Evolutionary conservation across 176 grass and related monocot species (phyloP).

Genomic region (Musa itinerans): DNA sequence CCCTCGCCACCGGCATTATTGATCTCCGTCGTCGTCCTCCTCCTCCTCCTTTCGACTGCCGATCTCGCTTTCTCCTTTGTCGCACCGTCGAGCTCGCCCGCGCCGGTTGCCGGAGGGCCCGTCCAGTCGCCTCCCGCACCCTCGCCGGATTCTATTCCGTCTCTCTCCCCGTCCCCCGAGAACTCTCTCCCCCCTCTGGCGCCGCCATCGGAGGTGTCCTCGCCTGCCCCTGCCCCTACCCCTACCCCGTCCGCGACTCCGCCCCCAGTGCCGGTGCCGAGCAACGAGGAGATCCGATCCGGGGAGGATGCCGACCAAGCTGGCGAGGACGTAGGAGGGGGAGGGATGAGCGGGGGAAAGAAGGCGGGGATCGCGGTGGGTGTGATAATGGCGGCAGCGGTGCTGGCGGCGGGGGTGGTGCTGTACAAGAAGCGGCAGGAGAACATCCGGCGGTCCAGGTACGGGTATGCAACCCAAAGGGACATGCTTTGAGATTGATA

Average conservation of each 20-base stretch:
- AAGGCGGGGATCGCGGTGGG: slow-evolving; percentile 52
- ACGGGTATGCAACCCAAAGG: slow-evolving; percentile 46
- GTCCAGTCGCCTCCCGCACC: neutral
- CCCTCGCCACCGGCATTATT: slow-evolving; percentile 8
- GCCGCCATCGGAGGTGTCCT: neutral
- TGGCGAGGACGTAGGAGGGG: neutral
- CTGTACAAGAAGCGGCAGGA: slow-evolving; percentile 61
- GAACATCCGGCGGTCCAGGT: slow-evolving; percentile 69
- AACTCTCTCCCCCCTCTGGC: neutral
- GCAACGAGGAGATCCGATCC: slow-evolving; percentile 18
- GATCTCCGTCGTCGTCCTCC: slow-evolving; percentile 6
- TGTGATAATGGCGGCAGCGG: slow-evolving; percentile 35
- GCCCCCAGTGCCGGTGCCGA: slow-evolving; percentile 28
- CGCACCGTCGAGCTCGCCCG: neutral
- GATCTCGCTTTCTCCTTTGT: slow-evolving; percentile 17
- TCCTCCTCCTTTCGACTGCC: slow-evolving; percentile 1
- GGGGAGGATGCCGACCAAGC: neutral
- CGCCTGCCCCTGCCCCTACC: neutral
- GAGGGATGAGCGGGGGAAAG: slow-evolving; percentile 30
- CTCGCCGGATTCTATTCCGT: neutral
- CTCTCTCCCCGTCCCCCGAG: neutral
- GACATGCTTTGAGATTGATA: slow-evolving; percentile 45
- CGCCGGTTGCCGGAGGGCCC: neutral
- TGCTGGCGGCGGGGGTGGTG: slow-evolving; percentile 38
- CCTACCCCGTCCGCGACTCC: neutral